A percentile compares a stretch with the other conserved stretches of the same genome.
Conservation (phyloP, 108 stramenopile genomes). For the Poteriospumella lacustris region DNA sequence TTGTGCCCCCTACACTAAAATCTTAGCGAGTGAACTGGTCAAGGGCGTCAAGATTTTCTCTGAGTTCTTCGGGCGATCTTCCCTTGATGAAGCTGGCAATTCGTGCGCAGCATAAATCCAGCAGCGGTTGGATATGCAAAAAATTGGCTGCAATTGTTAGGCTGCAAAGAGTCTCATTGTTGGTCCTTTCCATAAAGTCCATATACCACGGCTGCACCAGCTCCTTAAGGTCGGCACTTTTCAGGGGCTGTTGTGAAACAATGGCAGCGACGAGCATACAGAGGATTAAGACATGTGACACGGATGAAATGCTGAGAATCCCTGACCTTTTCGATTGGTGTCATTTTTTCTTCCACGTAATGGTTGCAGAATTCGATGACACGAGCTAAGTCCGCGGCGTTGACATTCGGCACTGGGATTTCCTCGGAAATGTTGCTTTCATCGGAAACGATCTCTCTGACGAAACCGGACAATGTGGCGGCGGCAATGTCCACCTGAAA, state of each 20-base stretch:
- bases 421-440: too few relatives aligned
- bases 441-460: too few relatives aligned
- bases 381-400: constrained; percentile 30
- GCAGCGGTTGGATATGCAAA: constrained; percentile 43
- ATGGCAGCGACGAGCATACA: background rate
- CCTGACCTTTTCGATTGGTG: constrained; percentile 38
- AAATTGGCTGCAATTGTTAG: constrained; percentile 47
- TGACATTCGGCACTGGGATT: constrained; percentile 47
- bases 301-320: too few relatives aligned
- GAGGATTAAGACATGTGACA: too few relatives aligned
- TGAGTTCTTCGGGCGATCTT: constrained; percentile 47
- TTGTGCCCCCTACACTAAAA: too few relatives aligned
- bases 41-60: constrained; percentile 36
- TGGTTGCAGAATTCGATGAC: constrained; percentile 46
- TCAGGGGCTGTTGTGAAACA: background rate
- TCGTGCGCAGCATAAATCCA: constrained; percentile 42
- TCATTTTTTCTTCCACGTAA: constrained; percentile 39
- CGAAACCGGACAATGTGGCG: too few relatives aligned
- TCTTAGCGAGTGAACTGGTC: constrained; percentile 43
- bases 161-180: constrained; percentile 46
- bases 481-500: too few relatives aligned
- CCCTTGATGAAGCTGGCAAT: constrained; percentile 40
- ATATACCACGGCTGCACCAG: constrained; percentile 45
- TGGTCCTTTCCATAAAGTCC: constrained; percentile 31
- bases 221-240: constrained; percentile 2